Evolutionary conservation across 257 asterid species (phyloP).

Genomic region (Agastache rugosa): DNA sequence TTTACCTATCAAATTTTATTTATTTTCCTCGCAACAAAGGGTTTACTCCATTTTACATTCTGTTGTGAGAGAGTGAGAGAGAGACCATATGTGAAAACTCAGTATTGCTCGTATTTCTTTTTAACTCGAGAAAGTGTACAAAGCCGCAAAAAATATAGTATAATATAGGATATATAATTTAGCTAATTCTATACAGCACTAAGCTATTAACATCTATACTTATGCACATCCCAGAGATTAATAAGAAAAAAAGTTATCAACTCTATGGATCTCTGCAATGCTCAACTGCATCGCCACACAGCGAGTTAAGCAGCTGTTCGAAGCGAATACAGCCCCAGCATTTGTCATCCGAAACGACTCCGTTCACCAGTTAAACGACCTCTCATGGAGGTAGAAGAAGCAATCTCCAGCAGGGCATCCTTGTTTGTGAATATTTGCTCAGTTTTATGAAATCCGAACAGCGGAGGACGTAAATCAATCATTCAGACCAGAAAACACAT

Average conservation of each 20-base stretch:
- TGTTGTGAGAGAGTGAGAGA: background rate
- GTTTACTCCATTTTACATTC: background rate
- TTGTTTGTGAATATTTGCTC: background rate
- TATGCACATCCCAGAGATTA: background rate
- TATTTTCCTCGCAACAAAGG: background rate
- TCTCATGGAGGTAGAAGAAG: background rate
- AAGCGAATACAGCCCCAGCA: too few species aligned
- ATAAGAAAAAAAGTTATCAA: background rate
- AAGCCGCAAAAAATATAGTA: background rate
- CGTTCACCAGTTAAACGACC: background rate
- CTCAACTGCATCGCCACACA: background rate
- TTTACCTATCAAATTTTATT: background rate
- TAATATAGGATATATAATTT: background rate
- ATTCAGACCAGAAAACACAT: constrained; percentile 17
- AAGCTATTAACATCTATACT: background rate
- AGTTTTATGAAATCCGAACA: constrained; percentile 7
- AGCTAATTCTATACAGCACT: constrained; percentile 27
- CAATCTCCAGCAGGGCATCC: background rate
- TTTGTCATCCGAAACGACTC: background rate
- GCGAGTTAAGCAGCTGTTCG: too few species aligned
- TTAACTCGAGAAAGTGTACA: constrained; percentile 6
- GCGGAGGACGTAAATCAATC: constrained; percentile 27
- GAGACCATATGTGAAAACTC: background rate
- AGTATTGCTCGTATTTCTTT: background rate
- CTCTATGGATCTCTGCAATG: background rate